Evolutionary conservation across 2,329 filamentous ascomycete species (phyloP).

Genomic region (Neonectria ditissima): DNA sequence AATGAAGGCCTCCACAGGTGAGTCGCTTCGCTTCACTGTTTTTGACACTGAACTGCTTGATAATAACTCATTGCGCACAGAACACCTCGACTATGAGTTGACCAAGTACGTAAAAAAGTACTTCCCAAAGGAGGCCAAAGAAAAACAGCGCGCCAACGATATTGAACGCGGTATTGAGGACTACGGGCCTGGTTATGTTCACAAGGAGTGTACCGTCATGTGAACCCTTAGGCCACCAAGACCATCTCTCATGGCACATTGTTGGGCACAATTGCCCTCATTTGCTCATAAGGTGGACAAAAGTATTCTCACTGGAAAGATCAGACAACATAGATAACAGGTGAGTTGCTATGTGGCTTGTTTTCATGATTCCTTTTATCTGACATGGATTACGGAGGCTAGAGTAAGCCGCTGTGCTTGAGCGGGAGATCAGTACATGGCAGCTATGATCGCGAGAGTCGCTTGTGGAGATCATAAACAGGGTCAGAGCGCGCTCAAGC

Average conservation of each 20-base stretch:
- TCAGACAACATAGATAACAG: background rate
- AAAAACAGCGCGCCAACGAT: slow-evolving; percentile 79
- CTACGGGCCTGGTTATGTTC: slow-evolving; percentile 74
- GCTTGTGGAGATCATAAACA: slow-evolving; percentile 10
- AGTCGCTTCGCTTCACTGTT: slow-evolving; percentile 40
- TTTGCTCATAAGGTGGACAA: background rate
- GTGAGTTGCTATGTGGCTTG: slow-evolving; percentile 18
- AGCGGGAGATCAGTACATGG: background rate
- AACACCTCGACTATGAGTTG: slow-evolving; percentile 76
- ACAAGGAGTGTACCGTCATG: slow-evolving; percentile 71
- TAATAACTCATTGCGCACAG: slow-evolving; percentile 50
- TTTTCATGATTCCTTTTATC: background rate
- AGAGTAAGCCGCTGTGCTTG: background rate
- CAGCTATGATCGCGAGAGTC: background rate
- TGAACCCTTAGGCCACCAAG: slow-evolving; percentile 44
- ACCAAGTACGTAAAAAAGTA: slow-evolving; percentile 78
- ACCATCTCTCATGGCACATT: background rate
- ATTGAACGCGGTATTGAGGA: slow-evolving; percentile 78
- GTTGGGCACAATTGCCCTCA: background rate
- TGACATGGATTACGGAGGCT: slow-evolving; percentile 18
- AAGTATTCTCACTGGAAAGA: background rate
- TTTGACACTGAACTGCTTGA: background rate
- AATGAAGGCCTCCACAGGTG: slow-evolving; percentile 74
- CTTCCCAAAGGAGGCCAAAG: slow-evolving; percentile 77
- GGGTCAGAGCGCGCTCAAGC: background rate